Evolutionary conservation across 129 eudicot genomes (phyloP).

Genomic region (Flaveria ramosissima): DNA sequence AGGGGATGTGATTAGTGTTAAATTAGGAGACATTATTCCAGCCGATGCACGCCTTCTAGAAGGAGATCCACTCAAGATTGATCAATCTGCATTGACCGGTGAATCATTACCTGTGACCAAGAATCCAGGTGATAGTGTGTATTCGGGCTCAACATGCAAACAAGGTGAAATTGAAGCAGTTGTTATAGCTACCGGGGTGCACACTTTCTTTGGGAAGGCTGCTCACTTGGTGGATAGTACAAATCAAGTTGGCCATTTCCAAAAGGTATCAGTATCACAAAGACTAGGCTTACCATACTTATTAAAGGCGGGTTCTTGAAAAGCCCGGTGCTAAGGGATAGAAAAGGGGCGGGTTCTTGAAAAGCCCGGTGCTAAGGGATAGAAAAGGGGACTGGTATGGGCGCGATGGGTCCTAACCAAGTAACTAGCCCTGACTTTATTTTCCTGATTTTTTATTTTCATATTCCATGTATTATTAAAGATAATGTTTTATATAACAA

Average conservation of each 20-base stretch:
- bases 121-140: conserved; percentile 69
- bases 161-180: conserved; percentile 94
- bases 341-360: neutral
- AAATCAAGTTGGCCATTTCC: conserved; percentile 90
- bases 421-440: neutral
- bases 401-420: neutral
- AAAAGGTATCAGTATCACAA: conserved; percentile 45
- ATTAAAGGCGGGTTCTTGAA: neutral
- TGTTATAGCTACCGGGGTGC: conserved; percentile 89
- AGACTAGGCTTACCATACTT: neutral
- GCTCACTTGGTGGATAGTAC: conserved; percentile 96
- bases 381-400: neutral
- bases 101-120: conserved; percentile 85
- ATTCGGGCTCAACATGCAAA: conserved; percentile 87
- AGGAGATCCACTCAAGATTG: conserved; percentile 84
- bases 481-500: neutral
- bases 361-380: neutral
- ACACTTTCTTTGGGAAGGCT: conserved; percentile 91
- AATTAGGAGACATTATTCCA: conserved; percentile 83
- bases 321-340: neutral
- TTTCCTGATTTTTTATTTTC: neutral
- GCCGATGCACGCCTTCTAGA: conserved; percentile 93
- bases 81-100: conserved; percentile 90
- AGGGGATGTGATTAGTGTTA: conserved; percentile 78
- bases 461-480: neutral